phyloP scores from a whole-genome alignment of 805 yeast species.

The Saturnispora mendoncae region DNA sequence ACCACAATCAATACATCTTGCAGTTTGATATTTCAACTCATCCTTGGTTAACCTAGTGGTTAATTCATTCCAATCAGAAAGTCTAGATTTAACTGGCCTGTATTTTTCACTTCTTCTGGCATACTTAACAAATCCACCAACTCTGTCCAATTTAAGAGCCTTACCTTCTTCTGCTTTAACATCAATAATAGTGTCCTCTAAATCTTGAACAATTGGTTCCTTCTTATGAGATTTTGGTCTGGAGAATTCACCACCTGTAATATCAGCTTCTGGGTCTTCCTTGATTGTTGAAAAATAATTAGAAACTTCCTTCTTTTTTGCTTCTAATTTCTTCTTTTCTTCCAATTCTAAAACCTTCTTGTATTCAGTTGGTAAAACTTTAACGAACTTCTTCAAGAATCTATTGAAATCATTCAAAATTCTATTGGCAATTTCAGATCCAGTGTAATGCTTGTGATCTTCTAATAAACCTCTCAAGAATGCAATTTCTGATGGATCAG shows the following conservation, averaged over 20 bases:
- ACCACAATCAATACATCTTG: constrained; percentile 99
- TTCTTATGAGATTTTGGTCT: constrained; percentile 38
- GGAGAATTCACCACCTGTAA: constrained; percentile 79
- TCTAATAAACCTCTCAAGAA: constrained; percentile 87
- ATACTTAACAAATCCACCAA: constrained; percentile 90
- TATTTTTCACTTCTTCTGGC: constrained; percentile 81
- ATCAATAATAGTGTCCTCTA: constrained; percentile 83
- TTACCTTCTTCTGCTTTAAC: constrained; percentile 55
- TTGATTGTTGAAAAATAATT: constrained; percentile 60
- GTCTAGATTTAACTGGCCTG: constrained; percentile 66
- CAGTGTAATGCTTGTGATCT: constrained; percentile 92
- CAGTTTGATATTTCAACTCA: constrained; percentile 85
- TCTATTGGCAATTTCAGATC: constrained; percentile 80
- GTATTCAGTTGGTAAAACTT: constrained; percentile 88
- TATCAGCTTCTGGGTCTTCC: constrained; percentile 79
- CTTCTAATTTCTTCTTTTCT: constrained; percentile 52
- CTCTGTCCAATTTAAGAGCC: constrained; percentile 61
- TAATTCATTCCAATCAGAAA: constrained; percentile 89
- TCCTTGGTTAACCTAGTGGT: constrained; percentile 72
- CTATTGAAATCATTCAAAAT: constrained; percentile 83
- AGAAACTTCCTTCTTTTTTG: constrained; percentile 57
- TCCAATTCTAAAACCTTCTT: constrained; percentile 80
- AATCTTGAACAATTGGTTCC: constrained; percentile 83
- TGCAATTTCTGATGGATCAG: constrained; percentile 89
- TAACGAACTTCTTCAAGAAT: constrained; percentile 79